Base-by-base conservation (phyloP, 331 rosid genomes). In the Cydonia oblonga region DNA sequence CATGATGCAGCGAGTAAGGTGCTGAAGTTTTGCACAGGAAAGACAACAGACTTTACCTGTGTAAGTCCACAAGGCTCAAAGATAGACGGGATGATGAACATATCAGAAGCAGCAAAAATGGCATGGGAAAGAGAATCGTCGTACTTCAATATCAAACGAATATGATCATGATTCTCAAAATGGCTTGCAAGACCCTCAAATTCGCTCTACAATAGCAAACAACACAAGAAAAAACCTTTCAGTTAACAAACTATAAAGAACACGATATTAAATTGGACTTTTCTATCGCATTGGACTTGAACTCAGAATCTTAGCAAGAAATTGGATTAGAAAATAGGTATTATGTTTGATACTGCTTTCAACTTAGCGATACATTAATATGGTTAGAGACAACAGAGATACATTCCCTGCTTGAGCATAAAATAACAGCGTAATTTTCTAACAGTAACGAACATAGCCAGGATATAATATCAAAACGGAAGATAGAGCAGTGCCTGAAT, bases 51-150 rank as follows among this genome's bases (percentile, higher is more conserved):
- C 61, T 24, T 78, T 84, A 95, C 98, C 96, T 95, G 98, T 62
- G 98, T 95, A 72, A 95, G 88, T 72, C 98, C 98, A 79, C 98
- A 95, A 33, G 98, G 98, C 84, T 95, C 98, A 72, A 95, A 95
- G 84, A 95, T 88, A 1, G 99, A 95, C 56, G 99, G 99, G 80
- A 95, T 82, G 76, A 89, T 87, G 87, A 95, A 87, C 96, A 95
- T 89, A 83, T 95, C 96, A 78, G 97, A 91, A 28, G 92, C 96
- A 60, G 96, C 96, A 73, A 60, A 91, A 71, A 95, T 95, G 85
- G 83, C 73, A 78, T 89, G 99, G 70, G 99, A 89, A 81, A 95
- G 96, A 80, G 96, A 70, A 60, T 89, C 99, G 0, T 95, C 99
- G 79, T 91, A 95, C 89, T 90, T 86, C 83, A 95, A 64, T 79